Conservation (phyloP, 2,329 filamentous ascomycete species). For the Cryphonectria radicalis region DNA sequence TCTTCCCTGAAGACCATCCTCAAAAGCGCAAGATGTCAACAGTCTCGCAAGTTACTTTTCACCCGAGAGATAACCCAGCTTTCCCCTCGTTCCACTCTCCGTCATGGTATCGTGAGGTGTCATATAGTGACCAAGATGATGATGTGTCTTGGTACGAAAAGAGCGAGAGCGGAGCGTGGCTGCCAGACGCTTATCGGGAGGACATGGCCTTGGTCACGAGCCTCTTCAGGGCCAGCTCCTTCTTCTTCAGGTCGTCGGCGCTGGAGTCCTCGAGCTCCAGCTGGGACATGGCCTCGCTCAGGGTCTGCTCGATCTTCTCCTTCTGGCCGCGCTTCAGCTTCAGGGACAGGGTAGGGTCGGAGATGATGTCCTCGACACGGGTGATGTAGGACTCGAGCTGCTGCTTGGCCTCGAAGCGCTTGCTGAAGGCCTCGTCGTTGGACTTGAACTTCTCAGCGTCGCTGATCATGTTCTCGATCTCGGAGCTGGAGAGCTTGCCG, state of each 20-base stretch:
- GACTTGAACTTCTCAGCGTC: conserved; percentile 99
- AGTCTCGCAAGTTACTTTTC: conserved; percentile 1
- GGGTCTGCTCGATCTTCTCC: conserved; percentile 98
- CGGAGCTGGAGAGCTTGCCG: conserved; percentile 89
- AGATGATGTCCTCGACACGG: conserved; percentile 98
- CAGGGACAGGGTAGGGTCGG: conserved; percentile 91
- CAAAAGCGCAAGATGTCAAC: conserved; percentile 5
- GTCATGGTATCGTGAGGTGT: conserved; percentile 29
- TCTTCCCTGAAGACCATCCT: neutral
- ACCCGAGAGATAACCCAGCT: conserved; percentile 5
- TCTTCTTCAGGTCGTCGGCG: conserved; percentile 98
- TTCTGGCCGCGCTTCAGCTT: conserved; percentile 99
- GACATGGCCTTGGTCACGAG: conserved; percentile 98
- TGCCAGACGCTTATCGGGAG: conserved; percentile 68
- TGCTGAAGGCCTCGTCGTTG: conserved; percentile 97
- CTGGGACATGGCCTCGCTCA: conserved; percentile 96
- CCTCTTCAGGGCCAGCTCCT: conserved; percentile 97
- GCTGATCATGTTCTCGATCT: conserved; percentile 98
- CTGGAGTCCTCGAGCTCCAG: conserved; percentile 92
- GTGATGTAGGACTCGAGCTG: conserved; percentile 99
- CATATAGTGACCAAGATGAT: conserved; percentile 10
- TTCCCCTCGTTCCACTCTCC: conserved; percentile 16
- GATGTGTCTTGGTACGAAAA: conserved; percentile 19
- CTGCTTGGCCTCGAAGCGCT: conserved; percentile 98
- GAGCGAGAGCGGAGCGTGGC: conserved; percentile 14